Evolutionary conservation across 228 moss, liverwort and hornwort species (phyloP).

Genomic region (Sphagnum magellanicum): DNA sequence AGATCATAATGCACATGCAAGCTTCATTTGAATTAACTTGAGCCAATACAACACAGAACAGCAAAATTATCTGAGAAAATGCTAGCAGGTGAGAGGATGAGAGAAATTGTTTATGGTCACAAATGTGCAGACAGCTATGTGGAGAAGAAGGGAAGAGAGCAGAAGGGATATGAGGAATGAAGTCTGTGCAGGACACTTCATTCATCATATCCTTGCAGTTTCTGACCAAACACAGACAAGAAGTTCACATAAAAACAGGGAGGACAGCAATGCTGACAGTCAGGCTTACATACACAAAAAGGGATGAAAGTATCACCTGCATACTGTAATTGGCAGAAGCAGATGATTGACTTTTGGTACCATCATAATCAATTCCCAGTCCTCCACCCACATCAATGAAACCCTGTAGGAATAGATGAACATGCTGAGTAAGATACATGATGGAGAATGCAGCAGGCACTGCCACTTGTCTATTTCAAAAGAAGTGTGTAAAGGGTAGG

Average conservation of each 20-base stretch:
- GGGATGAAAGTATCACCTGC: constrained; percentile 36
- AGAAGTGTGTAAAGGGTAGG: background rate
- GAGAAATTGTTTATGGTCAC: no score
- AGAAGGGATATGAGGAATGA: no score
- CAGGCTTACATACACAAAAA: background rate
- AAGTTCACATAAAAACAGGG: background rate
- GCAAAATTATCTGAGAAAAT: no score
- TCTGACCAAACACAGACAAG: no score
- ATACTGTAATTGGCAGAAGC: constrained; percentile 74
- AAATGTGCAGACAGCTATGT: no score
- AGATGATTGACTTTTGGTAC: constrained; percentile 60
- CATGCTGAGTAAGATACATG: background rate
- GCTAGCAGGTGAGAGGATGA: no score
- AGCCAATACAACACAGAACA: no score
- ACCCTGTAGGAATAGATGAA: constrained; percentile 26
- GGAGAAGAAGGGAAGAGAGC: no score
- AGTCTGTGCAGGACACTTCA: no score
- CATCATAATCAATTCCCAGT: constrained; percentile 85
- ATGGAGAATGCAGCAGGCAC: background rate
- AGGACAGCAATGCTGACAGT: background rate
- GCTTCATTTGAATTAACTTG: no score
- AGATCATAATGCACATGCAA: no score
- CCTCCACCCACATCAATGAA: constrained; percentile 89
- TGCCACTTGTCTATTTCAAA: background rate
- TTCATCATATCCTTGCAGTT: no score